These are phyloP conservation scores for Termitomyces sp. DNA, from an alignment of 768 basidiomycete genomes.

Conservation along the genomic window DNA sequence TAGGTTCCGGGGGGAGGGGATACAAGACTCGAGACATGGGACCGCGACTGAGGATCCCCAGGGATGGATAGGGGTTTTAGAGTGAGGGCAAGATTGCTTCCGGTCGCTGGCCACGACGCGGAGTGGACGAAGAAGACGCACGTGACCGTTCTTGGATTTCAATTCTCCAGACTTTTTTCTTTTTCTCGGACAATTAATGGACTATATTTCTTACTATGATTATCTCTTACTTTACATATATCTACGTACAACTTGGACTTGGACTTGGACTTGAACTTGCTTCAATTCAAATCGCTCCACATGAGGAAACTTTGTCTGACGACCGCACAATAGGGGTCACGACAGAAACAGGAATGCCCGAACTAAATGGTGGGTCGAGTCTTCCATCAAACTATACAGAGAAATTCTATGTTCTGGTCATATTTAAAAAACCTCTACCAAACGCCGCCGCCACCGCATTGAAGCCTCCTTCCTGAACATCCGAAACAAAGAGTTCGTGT, in stretches of 20 bases:
- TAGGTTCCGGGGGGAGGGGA: not conserved
- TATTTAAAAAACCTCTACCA: slow-evolving; percentile 56
- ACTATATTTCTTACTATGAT: not conserved
- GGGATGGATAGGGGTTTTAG: not conserved
- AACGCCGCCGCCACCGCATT: slow-evolving; percentile 66
- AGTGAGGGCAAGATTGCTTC: slow-evolving; percentile 4
- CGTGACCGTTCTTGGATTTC: not conserved
- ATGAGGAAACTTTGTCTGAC: not conserved
- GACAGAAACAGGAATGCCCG: not conserved
- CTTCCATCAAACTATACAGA: not conserved
- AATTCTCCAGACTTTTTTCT: not conserved
- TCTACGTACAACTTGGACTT: not conserved
- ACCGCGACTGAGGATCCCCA: not conserved
- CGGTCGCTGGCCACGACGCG: slow-evolving; percentile 8
- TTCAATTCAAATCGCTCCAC: not conserved
- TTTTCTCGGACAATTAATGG: not conserved
- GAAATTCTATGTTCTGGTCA: slow-evolving; percentile 29
- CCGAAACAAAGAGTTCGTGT: slow-evolving; percentile 72
- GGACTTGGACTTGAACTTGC: no score
- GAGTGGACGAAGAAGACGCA: slow-evolving; percentile 3
- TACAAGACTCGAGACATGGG: not conserved
- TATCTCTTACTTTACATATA: not conserved
- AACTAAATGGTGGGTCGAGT: not conserved
- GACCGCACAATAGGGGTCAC: not conserved
- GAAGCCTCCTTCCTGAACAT: slow-evolving; percentile 72